A percentile compares a stretch with the other conserved stretches of the same genome.
These are phyloP conservation scores for Chromera velia DNA, from an alignment of 73 alveolate species.

Conservation along the genomic window DNA sequence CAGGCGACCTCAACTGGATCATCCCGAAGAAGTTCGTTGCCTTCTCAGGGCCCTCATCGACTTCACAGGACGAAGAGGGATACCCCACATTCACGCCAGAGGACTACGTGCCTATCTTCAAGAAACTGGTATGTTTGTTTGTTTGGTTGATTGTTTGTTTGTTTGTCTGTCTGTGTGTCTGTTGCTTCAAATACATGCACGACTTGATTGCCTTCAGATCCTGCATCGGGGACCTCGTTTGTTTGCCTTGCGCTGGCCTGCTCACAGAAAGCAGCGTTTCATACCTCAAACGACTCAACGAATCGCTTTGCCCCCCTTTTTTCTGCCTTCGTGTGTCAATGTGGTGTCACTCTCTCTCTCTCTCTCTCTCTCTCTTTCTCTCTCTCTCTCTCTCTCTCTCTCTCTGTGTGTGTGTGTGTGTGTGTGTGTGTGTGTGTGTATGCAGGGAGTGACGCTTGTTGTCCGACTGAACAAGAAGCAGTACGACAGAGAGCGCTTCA, in stretches of 20 bases:
- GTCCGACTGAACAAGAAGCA: conserved; percentile 64
- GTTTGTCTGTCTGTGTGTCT: not conserved
- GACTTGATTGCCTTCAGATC: too few species aligned
- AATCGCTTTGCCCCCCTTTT: too few species aligned
- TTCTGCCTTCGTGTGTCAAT: too few species aligned
- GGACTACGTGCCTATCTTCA: conserved; percentile 78
- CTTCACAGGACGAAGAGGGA: conserved; percentile 54
- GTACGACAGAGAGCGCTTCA: conserved; percentile 62
- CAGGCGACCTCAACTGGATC: conserved; percentile 87
- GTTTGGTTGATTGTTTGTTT: too few species aligned
- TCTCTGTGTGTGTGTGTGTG: too few species aligned
- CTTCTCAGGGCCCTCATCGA: conserved; percentile 74
- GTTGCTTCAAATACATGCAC: too few species aligned
- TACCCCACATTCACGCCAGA: conserved; percentile 68
- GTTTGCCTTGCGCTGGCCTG: too few species aligned
- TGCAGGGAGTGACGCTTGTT: conserved; percentile 48
- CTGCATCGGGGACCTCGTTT: too few species aligned
- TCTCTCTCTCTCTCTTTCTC: not conserved
- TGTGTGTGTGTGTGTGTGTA: too few species aligned
- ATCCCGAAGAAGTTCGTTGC: conserved; percentile 83
- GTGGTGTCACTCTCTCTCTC: too few species aligned
- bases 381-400: not conserved
- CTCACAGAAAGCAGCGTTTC: too few species aligned
- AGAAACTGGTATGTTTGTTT: conserved; percentile 63
- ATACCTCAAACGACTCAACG: too few species aligned